phyloP scores from a whole-genome alignment of 2,329 filamentous ascomycete genomes.

The Colletotrichum tropicicola region DNA sequence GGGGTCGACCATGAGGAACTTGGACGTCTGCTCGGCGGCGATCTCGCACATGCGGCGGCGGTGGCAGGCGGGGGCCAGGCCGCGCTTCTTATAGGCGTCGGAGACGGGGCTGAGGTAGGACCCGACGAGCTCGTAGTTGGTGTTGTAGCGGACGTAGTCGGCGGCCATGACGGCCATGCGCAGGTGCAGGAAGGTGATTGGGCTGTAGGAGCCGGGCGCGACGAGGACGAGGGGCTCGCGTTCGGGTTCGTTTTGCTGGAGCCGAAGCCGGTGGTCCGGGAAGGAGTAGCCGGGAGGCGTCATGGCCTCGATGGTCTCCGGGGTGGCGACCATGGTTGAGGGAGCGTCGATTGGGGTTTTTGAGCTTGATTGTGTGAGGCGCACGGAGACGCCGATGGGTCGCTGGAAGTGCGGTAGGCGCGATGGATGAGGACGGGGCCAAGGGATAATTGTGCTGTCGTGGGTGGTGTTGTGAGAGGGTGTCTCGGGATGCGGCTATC shows the following conservation, averaged over 20 bases:
- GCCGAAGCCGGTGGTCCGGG: constrained; percentile 67
- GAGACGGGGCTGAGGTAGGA: constrained; percentile 83
- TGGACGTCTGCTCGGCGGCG: constrained; percentile 77
- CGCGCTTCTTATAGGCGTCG: constrained; percentile 78
- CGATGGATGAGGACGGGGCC: background rate
- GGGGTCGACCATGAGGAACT: constrained; percentile 86
- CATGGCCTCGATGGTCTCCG: constrained; percentile 31
- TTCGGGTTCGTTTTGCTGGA: constrained; percentile 60
- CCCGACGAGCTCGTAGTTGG: constrained; percentile 83
- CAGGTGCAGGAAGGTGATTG: constrained; percentile 79
- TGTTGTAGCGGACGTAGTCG: constrained; percentile 78
- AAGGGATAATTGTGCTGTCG: background rate
- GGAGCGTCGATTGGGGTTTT: background rate
- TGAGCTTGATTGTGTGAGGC: too few species aligned
- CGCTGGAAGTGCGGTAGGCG: background rate
- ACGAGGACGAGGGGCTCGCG: constrained; percentile 73
- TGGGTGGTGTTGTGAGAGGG: background rate
- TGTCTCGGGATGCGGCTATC: constrained; percentile 15
- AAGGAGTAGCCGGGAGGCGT: constrained; percentile 60
- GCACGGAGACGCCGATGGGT: constrained; percentile 5
- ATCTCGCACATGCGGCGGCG: constrained; percentile 87
- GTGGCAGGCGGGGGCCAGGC: constrained; percentile 77
- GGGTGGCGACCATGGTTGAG: constrained; percentile 27
- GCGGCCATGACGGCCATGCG: constrained; percentile 90
- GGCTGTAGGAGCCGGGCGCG: constrained; percentile 77